Evolutionary conservation across 2,329 filamentous ascomycete genomes (phyloP), one percentile per base, ranked within the genome.

Genomic region (Coniella lustricola): DNA sequence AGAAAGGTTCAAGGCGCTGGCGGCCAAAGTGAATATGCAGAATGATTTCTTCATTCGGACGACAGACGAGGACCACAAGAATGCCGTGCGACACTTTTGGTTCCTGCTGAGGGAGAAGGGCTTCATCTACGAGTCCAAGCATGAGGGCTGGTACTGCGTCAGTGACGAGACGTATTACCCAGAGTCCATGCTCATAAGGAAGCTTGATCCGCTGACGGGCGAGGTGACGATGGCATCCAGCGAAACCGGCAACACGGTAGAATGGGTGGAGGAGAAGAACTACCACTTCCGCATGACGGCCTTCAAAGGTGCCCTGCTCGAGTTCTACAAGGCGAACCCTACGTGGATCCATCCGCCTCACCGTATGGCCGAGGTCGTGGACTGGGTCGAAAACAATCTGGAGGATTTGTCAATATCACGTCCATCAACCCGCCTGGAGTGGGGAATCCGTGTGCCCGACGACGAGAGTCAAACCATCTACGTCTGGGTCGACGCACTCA

Each of bases 121-220:
- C 8, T 83, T 85, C 52, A 84, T 97, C 46, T 96, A 96, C 67
- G 82, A 86, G 60, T 81, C 82, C 10, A 88, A 85, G 57, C 93
- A 97, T 59, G 81, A 89, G 62, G 93, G 93, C 2, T 98, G 93
- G 93, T 98, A 98, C 65, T 93, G 87, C 48, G 85, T 98, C 46
- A 90, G 87, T 64, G 93, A 98, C 64, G 93, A 98, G 73, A 91
- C 91, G 34, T 98, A 95, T 67, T 97, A 96, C 63, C 89, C 91
- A 0, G 77, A 84, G 46, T 79, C 81, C 7, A 72, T 82, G 59
- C 81, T 97, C 21, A 81, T 89, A 60, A 77, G 84, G 37, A 79
- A 82, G 44, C 70, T 93, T 33, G 85, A 90, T 56, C 86, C 89
- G 4, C 75, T 82, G 39, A 95, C 90, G 1, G 93, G 93, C 3